Conservation (phyloP, 306 rosid genomes). For the Hippophae rhamnoides region DNA sequence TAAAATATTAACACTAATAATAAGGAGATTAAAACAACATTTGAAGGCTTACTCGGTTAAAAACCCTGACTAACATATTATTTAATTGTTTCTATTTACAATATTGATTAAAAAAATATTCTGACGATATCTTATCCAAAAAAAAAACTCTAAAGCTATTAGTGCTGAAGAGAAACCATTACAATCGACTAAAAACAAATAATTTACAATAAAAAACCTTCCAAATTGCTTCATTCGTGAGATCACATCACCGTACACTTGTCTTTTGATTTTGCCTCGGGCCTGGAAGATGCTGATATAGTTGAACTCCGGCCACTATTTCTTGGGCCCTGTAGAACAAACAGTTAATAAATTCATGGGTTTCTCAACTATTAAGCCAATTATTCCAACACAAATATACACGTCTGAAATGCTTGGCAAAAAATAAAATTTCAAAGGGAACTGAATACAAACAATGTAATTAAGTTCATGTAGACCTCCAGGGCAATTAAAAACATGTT, state of each 20-base stretch:
- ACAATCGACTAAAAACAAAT: conserved; percentile 22
- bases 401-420: no score
- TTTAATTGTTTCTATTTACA: no score
- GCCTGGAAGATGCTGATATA: conserved; percentile 37
- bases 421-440: no score
- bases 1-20: no score
- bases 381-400: no score
- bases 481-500: no score
- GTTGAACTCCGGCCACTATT: conserved; percentile 32
- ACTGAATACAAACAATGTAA: no score
- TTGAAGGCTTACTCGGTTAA: no score
- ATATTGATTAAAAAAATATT: no score
- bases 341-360: conserved; percentile 4
- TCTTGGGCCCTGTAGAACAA: conserved; percentile 53
- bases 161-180: conserved; percentile 17
- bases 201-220: conserved; percentile 32
- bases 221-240: conserved; percentile 18
- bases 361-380: not conserved
- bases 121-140: conserved; percentile 10
- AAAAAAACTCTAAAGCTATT: conserved; percentile 29
- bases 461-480: no score
- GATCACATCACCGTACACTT: conserved; percentile 84
- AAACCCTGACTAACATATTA: no score
- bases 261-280: conserved; percentile 75
- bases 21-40: no score